Evolutionary conservation across 2,329 filamentous ascomycete species (phyloP), one percentile per base, ranked within the genome.

Genomic region (Pseudocercospora fuligena): DNA sequence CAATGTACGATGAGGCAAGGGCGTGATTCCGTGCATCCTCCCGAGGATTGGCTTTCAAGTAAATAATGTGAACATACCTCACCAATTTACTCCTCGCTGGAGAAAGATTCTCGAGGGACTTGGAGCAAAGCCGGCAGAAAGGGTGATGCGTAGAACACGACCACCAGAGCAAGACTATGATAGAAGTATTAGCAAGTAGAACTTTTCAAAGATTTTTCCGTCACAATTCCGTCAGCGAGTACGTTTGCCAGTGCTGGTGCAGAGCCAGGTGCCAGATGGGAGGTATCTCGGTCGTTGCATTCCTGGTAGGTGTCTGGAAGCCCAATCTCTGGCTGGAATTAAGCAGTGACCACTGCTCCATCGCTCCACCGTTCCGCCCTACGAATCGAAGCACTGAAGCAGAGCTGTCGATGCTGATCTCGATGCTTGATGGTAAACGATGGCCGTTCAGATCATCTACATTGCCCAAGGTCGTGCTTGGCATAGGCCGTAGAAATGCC

Each of bases 1-100:
- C 64, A 70, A 73, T 73, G 67, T 63, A 63, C 66, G 57, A 70
- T 65, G 47, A 76, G 77, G 77, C 75, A 77, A 78, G 74, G 76
- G 75, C 56, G n/a, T 23, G 58, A 56, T 49, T 12, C 46, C 19
- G 63, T 75, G 74, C 19, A 36, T 61, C 63, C 62, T 67, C 25
- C 64, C 64, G 63, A 60, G 61, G 51, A 61, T 54, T 63, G 60
- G 59, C 63, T 57, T 60, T 49, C 40, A 19, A 63, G 60, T 21
- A 68, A 63, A 70, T 61, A 57, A 64, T 61, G 33, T 61, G 59
- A 61, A 65, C 69, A 65, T 71, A 71, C 69, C 69, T 69, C 57
- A 57, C 43, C 61, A 61, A 58, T 21, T 43, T 19, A 59, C 56
- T 36, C 65, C 61, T 46, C 23, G 61, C 46, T 25, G 47, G 46